Evolutionary conservation across 139 green algal genomes (phyloP).

Genomic region (Spirogloea muscicola): DNA sequence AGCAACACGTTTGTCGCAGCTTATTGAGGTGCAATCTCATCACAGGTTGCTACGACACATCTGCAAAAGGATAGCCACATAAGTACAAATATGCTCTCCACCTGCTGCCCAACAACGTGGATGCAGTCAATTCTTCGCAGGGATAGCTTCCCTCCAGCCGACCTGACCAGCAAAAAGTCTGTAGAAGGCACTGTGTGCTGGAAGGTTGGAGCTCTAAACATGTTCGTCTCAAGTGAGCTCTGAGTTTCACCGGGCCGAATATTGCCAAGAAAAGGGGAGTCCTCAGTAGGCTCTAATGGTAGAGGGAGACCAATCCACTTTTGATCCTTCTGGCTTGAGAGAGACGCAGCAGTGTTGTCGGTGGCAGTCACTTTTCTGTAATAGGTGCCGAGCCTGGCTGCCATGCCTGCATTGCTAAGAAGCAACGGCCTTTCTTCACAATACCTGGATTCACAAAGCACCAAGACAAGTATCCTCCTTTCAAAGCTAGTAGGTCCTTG

Average conservation of each 20-base stretch:
- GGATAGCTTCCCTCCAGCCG: constrained; percentile 51
- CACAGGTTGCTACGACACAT: too few relatives aligned
- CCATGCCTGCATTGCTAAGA: constrained; percentile 74
- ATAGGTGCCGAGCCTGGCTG: constrained; percentile 65
- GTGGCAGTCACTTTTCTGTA: constrained; percentile 59
- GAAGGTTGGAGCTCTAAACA: constrained; percentile 63
- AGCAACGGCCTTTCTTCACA: constrained; percentile 72
- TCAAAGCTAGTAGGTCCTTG: too few relatives aligned
- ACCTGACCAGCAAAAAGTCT: constrained; percentile 79
- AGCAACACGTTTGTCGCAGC: too few relatives aligned
- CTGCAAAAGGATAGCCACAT: background rate
- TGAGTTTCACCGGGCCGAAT: constrained; percentile 25
- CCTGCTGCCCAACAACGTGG: constrained; percentile 33
- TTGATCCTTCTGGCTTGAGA: background rate
- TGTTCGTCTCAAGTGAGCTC: constrained; percentile 52
- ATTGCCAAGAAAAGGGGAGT: constrained; percentile 56
- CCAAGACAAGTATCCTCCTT: too few relatives aligned
- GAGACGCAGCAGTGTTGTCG: constrained; percentile 42
- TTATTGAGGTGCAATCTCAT: too few relatives aligned
- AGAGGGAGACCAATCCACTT: constrained; percentile 51
- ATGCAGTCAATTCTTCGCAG: constrained; percentile 60
- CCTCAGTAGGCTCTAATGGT: constrained; percentile 58
- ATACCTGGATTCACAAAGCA: too few relatives aligned
- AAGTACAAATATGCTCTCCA: background rate
- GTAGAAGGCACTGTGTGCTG: constrained; percentile 51